phyloP scores from a whole-genome alignment of 2,329 filamentous ascomycete genomes.

The Epichloe elymi region DNA sequence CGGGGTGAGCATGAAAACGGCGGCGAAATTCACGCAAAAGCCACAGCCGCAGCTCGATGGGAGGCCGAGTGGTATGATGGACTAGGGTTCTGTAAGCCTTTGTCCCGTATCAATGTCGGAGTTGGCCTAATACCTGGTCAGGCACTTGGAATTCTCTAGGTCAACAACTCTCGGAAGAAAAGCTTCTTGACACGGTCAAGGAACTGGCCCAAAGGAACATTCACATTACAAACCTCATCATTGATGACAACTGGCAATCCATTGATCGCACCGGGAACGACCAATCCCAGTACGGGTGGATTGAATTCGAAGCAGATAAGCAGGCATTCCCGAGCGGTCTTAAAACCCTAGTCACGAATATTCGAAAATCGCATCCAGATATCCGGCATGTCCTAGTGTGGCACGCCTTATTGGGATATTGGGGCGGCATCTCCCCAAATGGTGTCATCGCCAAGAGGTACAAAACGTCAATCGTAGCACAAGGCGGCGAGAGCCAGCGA shows the following conservation, averaged over 20 bases:
- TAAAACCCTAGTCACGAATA: slow-evolving; percentile 53
- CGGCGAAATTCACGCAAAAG: slow-evolving; percentile 30
- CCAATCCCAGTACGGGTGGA: slow-evolving; percentile 54
- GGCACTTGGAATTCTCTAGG: slow-evolving; percentile 91
- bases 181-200: slow-evolving; percentile 63
- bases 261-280: slow-evolving; percentile 40
- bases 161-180: slow-evolving; percentile 67
- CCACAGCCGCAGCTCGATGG: slow-evolving; percentile 52
- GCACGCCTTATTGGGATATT: slow-evolving; percentile 84
- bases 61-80: slow-evolving; percentile 84
- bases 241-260: slow-evolving; percentile 94
- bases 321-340: slow-evolving; percentile 70
- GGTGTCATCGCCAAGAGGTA: slow-evolving; percentile 67
- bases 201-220: slow-evolving; percentile 58
- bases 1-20: slow-evolving; percentile 33
- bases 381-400: slow-evolving; percentile 83
- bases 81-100: slow-evolving; percentile 63
- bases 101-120: slow-evolving; percentile 7
- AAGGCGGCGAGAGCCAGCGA: slow-evolving; percentile 36
- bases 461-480: slow-evolving; percentile 51
- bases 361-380: slow-evolving; percentile 55
- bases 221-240: slow-evolving; percentile 73
- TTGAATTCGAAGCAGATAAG: slow-evolving; percentile 73
- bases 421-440: slow-evolving; percentile 71
- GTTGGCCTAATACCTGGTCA: slow-evolving; percentile 13